Base-by-base conservation (phyloP, 768 basidiomycete species). In the Artomyces pyxidatus region DNA sequence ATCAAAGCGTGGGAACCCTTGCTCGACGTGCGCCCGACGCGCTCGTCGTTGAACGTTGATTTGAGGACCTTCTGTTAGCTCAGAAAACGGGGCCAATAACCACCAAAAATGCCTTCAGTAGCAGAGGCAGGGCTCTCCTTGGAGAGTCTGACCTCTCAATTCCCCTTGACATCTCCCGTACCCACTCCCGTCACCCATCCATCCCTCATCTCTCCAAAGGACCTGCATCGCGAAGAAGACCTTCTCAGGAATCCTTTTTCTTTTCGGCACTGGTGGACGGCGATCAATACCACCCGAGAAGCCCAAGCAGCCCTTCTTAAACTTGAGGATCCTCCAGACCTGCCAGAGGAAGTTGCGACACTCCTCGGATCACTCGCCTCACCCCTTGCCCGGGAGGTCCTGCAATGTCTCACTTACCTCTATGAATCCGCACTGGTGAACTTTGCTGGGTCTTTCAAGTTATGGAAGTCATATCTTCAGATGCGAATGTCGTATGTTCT, bases 381-480 rank as follows among this genome's bases (percentile, higher is more conserved):
- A 4, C 76, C 83, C 5, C 74, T 76, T 19, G 77, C 86, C 39
- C 77, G 93, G 53, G 73, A 81, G 38, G 82, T 83, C 23, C 70
- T 98, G 6, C 91, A 96, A 58, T 81, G 85, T 42, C 70, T 95
- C 27, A 85, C 86, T 3, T 93, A 88, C 65, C 76, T 96, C n/a
- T 98, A 96, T 63, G 96, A 99, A 67, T 74, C 89, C 17, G 95
- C 95, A 0, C 76, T 99, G 21, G 75, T 68, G 3, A 78, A 93
- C 54, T 96, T 97, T 60, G 86, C 94, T 1, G 80, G 77, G 10
- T 89, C 85, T 2, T 98, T 91, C 80, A 93, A 96, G 65, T 69
- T 98, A 45, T 98, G 96, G 96, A 93, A 91, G 62, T 78, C 88
- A 0, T 99, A 99, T 65, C 72, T 97, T 37, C 75, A 74, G 44